Evolutionary conservation across 495 filamentous ascomycete species (phyloP), one percentile per base, ranked within the genome.

Genomic region (Rostrohypoxylon terebratum): DNA sequence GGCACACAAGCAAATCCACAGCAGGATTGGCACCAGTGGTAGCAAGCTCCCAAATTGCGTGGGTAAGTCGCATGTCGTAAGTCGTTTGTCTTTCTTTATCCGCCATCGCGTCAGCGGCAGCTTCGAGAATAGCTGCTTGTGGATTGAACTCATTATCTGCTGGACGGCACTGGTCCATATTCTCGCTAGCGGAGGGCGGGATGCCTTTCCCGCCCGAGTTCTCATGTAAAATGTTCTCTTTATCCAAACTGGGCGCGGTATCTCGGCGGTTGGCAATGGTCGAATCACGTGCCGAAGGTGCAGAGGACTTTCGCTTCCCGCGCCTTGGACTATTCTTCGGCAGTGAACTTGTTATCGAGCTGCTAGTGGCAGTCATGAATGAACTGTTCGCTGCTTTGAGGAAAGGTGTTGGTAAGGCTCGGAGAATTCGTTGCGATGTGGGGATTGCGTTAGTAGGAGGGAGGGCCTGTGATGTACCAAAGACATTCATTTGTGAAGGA

Each of bases 21-120:
- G 95, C 94, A 0, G 96, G 96, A 77, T 99, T 98, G 16, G 95
- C 94, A 59, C 94, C 90, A 1, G 90, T 90, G 0, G 94, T 98
- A 8, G 96, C 93, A n/a, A 94, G 86, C 54, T 94, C 91, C 96
- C 96, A 99, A 67, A 97, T 98, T 9, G 90, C 90, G 72, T 93
- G 90, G 1, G 96, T 98, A 13, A 99, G 88, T 3, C 93, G 88
- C 61, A 86, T 89, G 75, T 98, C 94, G 77, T 97, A 98, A 34
- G 87, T 88, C 44, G 85, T 86, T 76, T 94, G 92, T 20, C 94
- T 87, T 75, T 94, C 93, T 57, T 86, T 86, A 57, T 91, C 86
- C 33, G 87, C 83, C 67, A 88, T 70, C 65, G 86, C 77, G 59
- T 80, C 76, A 0, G 84, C 82, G 0, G 87, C 85, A 1, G 84